Percentiles rank a stretch among this genome's conserved stretches.
phyloP scores from a whole-genome alignment of 768 basidiomycete genomes.

The Megacollybia marginata region DNA sequence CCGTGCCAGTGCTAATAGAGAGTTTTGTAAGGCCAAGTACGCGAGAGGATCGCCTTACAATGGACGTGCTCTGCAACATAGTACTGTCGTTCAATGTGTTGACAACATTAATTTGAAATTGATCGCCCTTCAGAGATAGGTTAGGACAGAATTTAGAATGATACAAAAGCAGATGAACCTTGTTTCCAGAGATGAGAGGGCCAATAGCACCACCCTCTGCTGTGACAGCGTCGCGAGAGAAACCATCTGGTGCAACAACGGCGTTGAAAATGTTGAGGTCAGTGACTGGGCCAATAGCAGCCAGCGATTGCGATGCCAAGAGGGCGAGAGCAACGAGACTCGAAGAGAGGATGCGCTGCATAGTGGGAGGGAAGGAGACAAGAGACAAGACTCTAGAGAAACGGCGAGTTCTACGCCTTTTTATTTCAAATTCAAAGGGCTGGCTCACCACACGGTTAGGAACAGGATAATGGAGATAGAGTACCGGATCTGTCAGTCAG shows the following conservation, averaged over 20 bases:
- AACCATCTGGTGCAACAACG: constrained; percentile 24
- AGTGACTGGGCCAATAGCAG: constrained; percentile 13
- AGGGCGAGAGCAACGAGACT: neutral
- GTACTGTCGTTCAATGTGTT: constrained; percentile 29
- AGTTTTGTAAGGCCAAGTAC: neutral
- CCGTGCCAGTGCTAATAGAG: constrained; percentile 28
- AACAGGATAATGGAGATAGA: no score
- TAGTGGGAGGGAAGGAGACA: no score
- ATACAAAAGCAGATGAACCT: constrained; percentile 12
- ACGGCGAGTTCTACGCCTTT: no score
- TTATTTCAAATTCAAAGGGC: no score
- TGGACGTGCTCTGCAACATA: constrained; percentile 32
- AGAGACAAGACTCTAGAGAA: no score
- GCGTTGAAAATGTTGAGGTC: constrained; percentile 24
- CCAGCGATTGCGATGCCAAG: neutral
- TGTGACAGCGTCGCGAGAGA: constrained; percentile 17
- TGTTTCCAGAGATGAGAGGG: constrained; percentile 26
- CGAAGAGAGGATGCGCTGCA: no score
- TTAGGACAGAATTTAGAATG: neutral
- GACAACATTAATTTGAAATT: constrained; percentile 33
- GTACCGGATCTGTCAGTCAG: no score
- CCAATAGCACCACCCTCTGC: constrained; percentile 26
- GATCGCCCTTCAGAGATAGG: constrained; percentile 21
- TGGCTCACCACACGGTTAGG: no score
- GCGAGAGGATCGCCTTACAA: constrained; percentile 19